Base-by-base conservation (phyloP, 129 eudicot species). In the Helianthus annuus region DNA sequence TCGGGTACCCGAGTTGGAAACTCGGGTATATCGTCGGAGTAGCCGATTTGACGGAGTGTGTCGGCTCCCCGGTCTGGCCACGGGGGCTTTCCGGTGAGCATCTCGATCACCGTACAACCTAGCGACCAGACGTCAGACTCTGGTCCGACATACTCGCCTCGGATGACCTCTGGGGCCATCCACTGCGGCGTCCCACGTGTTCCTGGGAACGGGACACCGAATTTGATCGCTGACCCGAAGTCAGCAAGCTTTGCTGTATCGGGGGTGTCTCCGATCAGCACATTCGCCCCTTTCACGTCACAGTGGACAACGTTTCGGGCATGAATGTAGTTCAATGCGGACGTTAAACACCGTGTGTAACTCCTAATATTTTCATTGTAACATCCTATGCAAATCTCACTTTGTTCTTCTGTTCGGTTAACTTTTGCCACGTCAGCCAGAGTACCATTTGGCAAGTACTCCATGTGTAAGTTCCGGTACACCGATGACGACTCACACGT, bases 161-260 rank as follows among this genome's bases (percentile, higher is more conserved):
- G 77, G 1, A 90, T 15, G 8, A 87, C 94, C 83, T 90, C 97
- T 32, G 97, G 97, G 3, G 97, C 94, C 97, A 90, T 90, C 94
- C 94, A 90, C 10, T 81, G 69, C 22, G 91, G 91, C 29, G 89
- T 90, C 2, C 95, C 97, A 48, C 95, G 91, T 22, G 14, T 27
- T 44, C 88, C 78, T 57, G 57, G 10, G 9, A 48, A 34, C 10
- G 39, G 42, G 2, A 4, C 46, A 1, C 49, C 57, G 0, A 32
- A n/a, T 19, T 69, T 78, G 40, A 69, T 38, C 22, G 97, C 94
- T 17, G 91, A 84, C 4, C 94, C 97, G 14, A 88, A 91, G 32
- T 91, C 95, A 0, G 90, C 86, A 11, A 91, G 86, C 82, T 87
- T 91, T 12, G 82, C 95, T 4, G 69, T 14, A 11, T 82, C 83